Evolutionary conservation across 257 asterid genomes (phyloP).

Genomic region (Solanum pennellii): DNA sequence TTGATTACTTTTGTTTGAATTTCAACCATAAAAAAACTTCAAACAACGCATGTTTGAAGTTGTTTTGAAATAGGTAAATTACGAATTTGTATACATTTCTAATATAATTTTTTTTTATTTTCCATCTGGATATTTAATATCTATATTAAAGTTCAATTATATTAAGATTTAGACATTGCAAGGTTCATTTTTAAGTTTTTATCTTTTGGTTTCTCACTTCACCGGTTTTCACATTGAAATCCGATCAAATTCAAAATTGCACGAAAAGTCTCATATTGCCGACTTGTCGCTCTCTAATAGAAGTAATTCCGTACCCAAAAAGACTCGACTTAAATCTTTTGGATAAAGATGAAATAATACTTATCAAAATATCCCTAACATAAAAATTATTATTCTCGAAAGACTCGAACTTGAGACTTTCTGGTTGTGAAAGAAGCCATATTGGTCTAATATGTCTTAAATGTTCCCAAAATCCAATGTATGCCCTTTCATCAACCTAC

Average conservation of each 20-base stretch:
- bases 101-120: background rate
- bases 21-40: background rate
- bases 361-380: too few relatives aligned
- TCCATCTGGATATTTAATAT: background rate
- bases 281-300: background rate
- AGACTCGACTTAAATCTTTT: background rate
- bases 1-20: background rate
- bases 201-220: background rate
- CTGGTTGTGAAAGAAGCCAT: background rate
- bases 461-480: background rate
- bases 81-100: background rate
- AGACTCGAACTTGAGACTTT: background rate
- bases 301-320: rapidly evolving
- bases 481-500: background rate
- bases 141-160: background rate
- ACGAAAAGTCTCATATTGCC: rapidly evolving
- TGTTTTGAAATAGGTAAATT: background rate
- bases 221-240: too few relatives aligned
- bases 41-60: background rate
- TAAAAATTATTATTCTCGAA: too few relatives aligned
- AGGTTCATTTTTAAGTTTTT: background rate
- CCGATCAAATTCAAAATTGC: rapidly evolving
- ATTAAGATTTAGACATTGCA: background rate
- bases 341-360: too few relatives aligned
- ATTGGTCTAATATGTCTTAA: background rate